These are phyloP conservation scores for Yarrowia sp. DNA, from an alignment of 805 yeast species.

Conservation along the genomic window DNA sequence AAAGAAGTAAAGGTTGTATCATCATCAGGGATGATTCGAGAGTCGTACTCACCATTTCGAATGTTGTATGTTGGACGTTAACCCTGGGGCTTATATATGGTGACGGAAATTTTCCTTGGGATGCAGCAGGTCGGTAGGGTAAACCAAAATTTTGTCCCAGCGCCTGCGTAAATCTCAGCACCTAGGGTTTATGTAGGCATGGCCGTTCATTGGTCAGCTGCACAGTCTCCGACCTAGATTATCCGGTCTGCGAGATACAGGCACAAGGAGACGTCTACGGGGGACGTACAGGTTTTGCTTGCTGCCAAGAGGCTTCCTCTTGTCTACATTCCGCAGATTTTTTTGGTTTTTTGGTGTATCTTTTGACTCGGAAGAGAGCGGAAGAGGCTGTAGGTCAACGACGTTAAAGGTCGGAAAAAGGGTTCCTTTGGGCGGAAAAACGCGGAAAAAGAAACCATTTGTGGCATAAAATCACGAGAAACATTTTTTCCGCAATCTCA, in stretches of 20 bases:
- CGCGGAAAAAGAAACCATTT: too few relatives aligned
- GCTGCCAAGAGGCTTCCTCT: neutral
- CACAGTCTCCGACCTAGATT: neutral
- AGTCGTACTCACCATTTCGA: conserved; percentile 15
- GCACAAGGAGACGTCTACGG: too few relatives aligned
- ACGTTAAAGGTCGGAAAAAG: neutral
- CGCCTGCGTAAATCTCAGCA: conserved; percentile 14
- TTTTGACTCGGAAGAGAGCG: conserved; percentile 2
- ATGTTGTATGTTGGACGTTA: conserved; percentile 1
- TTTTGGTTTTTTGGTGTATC: neutral
- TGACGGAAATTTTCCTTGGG: conserved; percentile 1
- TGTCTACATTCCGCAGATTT: conserved; percentile 13
- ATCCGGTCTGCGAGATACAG: neutral
- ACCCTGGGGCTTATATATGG: conserved; percentile 19
- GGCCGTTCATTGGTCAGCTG: conserved; percentile 8
- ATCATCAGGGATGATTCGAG: conserved; percentile 34
- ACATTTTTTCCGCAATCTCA: too few relatives aligned
- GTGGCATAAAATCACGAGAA: too few relatives aligned
- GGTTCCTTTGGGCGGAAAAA: too few relatives aligned
- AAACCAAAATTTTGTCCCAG: neutral
- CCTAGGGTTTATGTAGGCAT: conserved; percentile 10
- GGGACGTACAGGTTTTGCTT: neutral
- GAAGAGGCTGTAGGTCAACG: too few relatives aligned
- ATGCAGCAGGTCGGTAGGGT: conserved; percentile 13
- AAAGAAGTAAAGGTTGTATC: conserved; percentile 41